Base-by-base conservation (phyloP, 306 rosid species). In the Citrullus mucosospermus region DNA sequence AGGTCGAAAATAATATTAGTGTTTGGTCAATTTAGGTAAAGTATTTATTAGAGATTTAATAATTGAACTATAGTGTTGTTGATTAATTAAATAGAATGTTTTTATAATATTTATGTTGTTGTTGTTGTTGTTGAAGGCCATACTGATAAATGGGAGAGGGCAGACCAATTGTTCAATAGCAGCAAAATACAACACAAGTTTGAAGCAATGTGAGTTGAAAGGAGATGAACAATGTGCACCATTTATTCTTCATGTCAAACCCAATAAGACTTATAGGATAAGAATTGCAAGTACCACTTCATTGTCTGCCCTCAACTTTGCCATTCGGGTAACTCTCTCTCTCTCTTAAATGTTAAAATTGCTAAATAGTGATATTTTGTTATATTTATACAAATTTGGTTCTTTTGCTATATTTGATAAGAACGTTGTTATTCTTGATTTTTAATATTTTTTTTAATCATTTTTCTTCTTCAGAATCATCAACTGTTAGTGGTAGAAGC, bases 211-310 rank as follows among this genome's bases (percentile, higher is more conserved):
- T 79, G n/a, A 38, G 0, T 58, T 91, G 0, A 84, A 51, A 46
- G 98, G 96, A 57, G 80, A 77, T 0, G 93, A 91, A 60, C 84
- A 89, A 54, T 93, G 98, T 44, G 96, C 98, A 54, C 98, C 98
- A 0, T 71, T 78, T 1, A 81, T 91, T 50, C 81, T 93, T 1
- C 82, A 83, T 3, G 97, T 90, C 0, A 77, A 34, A 3, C 96
- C 97, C 18, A 88, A 89, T 2, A 89, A 81, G 79, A 90, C 80
- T 14, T 91, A 91, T 25, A 83, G 98, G 65, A 82, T 93, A 39
- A 88, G 93, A 62, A 83, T 92, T 48, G 89, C 96, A 6, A 92
- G 97, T 25, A 18, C 91, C 76, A 92, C 96, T 32, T 85, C 97
- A 20, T 53, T 90, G 14, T 88, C 93, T 58, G 78, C 97, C 0